Base-by-base conservation (phyloP, 2,329 filamentous ascomycete genomes). In the Lasiodiplodia citricola region DNA sequence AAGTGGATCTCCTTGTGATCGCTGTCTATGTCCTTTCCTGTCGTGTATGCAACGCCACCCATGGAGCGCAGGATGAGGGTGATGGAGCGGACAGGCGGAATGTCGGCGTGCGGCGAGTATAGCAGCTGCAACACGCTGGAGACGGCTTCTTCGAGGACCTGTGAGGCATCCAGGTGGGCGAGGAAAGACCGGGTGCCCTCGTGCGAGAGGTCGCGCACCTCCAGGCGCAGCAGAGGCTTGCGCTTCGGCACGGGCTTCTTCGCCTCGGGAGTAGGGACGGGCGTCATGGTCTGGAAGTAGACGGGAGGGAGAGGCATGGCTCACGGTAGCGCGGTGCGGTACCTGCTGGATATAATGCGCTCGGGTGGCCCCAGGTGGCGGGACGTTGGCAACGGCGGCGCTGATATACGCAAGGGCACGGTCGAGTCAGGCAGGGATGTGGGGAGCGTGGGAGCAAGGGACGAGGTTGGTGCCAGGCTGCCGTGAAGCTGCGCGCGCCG, bases 1-100 rank as follows among this genome's bases (percentile, higher is more conserved):
- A 98, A 86, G 81, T 97, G 93, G 71, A 97, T 96, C 78, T 97
- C 94, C 77, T 97, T 97, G 84, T 97, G 93, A 76, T 96, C 92
- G 70, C 85, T 73, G 80, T 97, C 94, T 13, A 96, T 86, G 50
- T 94, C 91, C 11, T 84, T 87, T 71, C 93, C 92, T 0, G 88
- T 93, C 1, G 95, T 97, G 82, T 97, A 97, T 23, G 95, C 95
- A 4, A 98, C 92, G 62, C 95, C 95, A 58, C 83, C 84, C 87
- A 97, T 94, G 72, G 89, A 84, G 37, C 92, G 88, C 4, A 98
- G 84, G 70, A 97, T 85, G 44, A 98, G 82, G 0, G 94, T 97
- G 21, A 98, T 89, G 64, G 93, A 96, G 70, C 93, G 91, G 11
- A 93, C 96, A n/a, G 87, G 84, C 0, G 87, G 86, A 58, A 87